Percentiles rank a stretch among this genome's conserved stretches.
phyloP scores from a whole-genome alignment of 1,284 basidiomycete genomes.

The Ceratobasidium sp. region DNA sequence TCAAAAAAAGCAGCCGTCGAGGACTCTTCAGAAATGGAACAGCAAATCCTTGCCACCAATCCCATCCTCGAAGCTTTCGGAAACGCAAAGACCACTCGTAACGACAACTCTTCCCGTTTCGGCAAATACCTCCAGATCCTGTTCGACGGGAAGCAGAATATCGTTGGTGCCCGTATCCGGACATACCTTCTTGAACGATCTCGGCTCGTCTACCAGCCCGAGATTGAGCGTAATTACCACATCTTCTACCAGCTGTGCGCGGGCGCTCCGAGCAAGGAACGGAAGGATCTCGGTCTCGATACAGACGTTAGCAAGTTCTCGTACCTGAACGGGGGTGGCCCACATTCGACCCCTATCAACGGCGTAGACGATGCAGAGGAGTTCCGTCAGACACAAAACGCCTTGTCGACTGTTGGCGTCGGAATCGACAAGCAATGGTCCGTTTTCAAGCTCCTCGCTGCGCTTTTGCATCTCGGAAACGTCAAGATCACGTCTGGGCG shows the following conservation, averaged over 20 bases:
- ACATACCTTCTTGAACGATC: conserved; percentile 98
- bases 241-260: conserved; percentile 99
- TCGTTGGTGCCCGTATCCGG: conserved; percentile 96
- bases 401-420: conserved; percentile 96
- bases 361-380: conserved; percentile 98
- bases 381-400: conserved; percentile 93
- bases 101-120: conserved; percentile 99
- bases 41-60: conserved; percentile 97
- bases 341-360: conserved; percentile 84
- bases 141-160: conserved; percentile 95
- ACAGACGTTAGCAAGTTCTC: conserved; percentile 89
- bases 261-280: conserved; percentile 94
- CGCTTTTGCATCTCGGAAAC: conserved; percentile 96
- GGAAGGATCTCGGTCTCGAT: conserved; percentile 93
- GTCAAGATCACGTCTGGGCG: conserved; percentile 88
- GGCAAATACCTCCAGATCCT: conserved; percentile 99
- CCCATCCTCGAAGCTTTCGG: conserved; percentile 99
- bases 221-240: conserved; percentile 98
- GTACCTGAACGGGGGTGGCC: conserved; percentile 95
- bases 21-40: conserved; percentile 93
- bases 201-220: conserved; percentile 96
- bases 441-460: conserved; percentile 94
- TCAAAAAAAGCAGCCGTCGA: conserved; percentile 78
- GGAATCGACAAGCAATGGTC: conserved; percentile 98
- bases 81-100: conserved; percentile 98